These are phyloP conservation scores for Beauveria sp. DNA, from an alignment of 2,329 filamentous ascomycete species.

Conservation along the genomic window DNA sequence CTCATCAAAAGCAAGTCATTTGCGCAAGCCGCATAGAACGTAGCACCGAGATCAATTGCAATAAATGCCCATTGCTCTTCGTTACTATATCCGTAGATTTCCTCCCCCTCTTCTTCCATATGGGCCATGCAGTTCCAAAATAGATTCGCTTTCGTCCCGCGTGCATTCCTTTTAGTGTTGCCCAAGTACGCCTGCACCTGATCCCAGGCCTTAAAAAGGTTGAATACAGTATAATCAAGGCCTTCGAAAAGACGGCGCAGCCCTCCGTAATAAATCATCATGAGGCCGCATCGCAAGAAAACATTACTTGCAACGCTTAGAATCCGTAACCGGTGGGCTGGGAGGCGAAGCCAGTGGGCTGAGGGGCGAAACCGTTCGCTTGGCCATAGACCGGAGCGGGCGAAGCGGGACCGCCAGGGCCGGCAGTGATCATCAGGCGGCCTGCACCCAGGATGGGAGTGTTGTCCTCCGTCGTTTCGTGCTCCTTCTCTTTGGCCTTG, in stretches of 20 bases:
- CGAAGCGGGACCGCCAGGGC: conserved; percentile 54
- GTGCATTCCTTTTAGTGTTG: not conserved
- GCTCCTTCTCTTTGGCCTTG: conserved; percentile 64
- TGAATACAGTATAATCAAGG: conserved; percentile 3
- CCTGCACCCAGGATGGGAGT: conserved; percentile 85
- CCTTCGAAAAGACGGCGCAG: not conserved
- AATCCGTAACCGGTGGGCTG: conserved; percentile 75
- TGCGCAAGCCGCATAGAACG: not conserved
- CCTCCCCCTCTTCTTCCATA: not conserved
- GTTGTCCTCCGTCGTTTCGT: conserved; percentile 83
- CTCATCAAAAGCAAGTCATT: not conserved
- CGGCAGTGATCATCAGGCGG: conserved; percentile 92
- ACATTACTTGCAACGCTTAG: conserved; percentile 28
- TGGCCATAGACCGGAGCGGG: conserved; percentile 61
- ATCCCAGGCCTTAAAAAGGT: not conserved
- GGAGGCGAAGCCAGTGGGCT: conserved; percentile 81
- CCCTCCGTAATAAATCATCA: not conserved
- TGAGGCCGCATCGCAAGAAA: not conserved
- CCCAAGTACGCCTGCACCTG: not conserved
- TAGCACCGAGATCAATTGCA: conserved; percentile 1
- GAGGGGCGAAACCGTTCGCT: conserved; percentile 80
- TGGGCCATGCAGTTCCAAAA: not conserved
- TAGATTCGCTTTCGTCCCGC: conserved; percentile 3
- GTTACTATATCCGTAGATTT: not conserved
- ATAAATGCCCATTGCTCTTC: not conserved